A percentile compares a stretch with the other conserved stretches of the same genome.
These are phyloP conservation scores for Friedmanniomyces simplex DNA, from an alignment of 495 filamentous ascomycete genomes.

Conservation along the genomic window DNA sequence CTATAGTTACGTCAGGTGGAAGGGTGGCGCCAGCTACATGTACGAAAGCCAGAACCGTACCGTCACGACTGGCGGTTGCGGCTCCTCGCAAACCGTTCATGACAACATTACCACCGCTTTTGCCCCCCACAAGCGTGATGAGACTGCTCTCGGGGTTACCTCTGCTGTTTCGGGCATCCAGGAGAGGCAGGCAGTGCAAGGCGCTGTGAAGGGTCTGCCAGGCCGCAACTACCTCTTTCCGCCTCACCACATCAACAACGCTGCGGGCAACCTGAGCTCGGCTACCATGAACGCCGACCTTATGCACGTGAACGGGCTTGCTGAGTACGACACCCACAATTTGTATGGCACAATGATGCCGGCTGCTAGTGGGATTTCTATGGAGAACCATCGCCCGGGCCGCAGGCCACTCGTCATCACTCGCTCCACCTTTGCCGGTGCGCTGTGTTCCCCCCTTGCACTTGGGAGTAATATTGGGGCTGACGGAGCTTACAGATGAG, in stretches of 20 bases:
- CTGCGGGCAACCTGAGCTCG: slow-evolving; percentile 58
- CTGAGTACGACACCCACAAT: slow-evolving; percentile 77
- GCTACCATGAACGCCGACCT: slow-evolving; percentile 66
- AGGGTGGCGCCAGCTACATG: slow-evolving; percentile 7
- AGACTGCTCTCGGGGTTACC: too few species aligned
- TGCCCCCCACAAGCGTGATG: too few species aligned
- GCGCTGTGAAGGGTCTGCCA: slow-evolving; percentile 43
- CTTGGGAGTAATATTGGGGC: too few species aligned
- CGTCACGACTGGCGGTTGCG: slow-evolving; percentile 13
- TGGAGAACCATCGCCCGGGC: slow-evolving; percentile 61
- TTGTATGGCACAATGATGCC: slow-evolving; percentile 80
- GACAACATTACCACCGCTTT: slow-evolving; percentile 14
- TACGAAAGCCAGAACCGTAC: slow-evolving; percentile 21
- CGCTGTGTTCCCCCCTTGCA: too few species aligned
- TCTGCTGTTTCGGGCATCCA: neutral
- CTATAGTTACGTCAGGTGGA: slow-evolving; percentile 14
- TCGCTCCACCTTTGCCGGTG: slow-evolving; percentile 75
- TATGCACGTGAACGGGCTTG: slow-evolving; percentile 58
- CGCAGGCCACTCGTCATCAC: slow-evolving; percentile 71
- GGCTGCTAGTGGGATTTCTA: slow-evolving; percentile 50
- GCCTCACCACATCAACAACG: slow-evolving; percentile 65
- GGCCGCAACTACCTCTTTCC: slow-evolving; percentile 61
- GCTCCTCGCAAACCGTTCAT: neutral
- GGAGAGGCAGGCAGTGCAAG: slow-evolving; percentile 10
- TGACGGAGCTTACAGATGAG: too few species aligned